Evolutionary conservation across 176 grass and related monocot species (phyloP).

Genomic region (Areca catechu): DNA sequence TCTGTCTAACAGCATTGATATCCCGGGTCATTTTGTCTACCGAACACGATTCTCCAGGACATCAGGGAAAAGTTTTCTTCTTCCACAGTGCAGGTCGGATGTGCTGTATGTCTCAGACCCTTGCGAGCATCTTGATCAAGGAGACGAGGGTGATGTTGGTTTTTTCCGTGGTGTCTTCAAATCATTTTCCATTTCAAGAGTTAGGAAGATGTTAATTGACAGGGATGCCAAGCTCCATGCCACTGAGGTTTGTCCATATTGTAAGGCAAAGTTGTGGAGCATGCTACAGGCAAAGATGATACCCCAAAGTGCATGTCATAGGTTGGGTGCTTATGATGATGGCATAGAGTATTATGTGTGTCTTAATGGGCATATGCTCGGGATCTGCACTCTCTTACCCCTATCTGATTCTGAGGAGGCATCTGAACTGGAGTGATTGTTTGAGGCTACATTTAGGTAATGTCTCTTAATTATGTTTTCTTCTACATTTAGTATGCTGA

Average conservation of each 20-base stretch:
- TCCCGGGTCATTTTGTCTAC: constrained; percentile 68
- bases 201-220: constrained; percentile 88
- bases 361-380: constrained; percentile 89
- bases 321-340: constrained; percentile 77
- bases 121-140: constrained; percentile 92
- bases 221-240: constrained; percentile 68
- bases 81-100: constrained; percentile 63
- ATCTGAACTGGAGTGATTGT: constrained; percentile 41
- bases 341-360: constrained; percentile 92
- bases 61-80: constrained; percentile 72
- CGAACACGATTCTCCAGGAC: constrained; percentile 82
- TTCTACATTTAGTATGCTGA: too few relatives aligned
- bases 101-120: constrained; percentile 95
- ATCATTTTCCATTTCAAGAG: constrained; percentile 74
- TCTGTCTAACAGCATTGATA: constrained; percentile 47
- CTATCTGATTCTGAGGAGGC: constrained; percentile 75
- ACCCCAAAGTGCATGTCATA: constrained; percentile 48
- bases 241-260: constrained; percentile 78
- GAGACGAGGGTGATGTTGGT: constrained; percentile 87
- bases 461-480: too few relatives aligned
- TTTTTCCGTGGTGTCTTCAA: constrained; percentile 93
- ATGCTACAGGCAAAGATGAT: constrained; percentile 89
- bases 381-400: constrained; percentile 65
- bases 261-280: constrained; percentile 89
- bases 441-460: too few relatives aligned